Evolutionary conservation across 805 yeast genomes (phyloP).

Genomic region (Trichomonascus vanleenenianus): DNA sequence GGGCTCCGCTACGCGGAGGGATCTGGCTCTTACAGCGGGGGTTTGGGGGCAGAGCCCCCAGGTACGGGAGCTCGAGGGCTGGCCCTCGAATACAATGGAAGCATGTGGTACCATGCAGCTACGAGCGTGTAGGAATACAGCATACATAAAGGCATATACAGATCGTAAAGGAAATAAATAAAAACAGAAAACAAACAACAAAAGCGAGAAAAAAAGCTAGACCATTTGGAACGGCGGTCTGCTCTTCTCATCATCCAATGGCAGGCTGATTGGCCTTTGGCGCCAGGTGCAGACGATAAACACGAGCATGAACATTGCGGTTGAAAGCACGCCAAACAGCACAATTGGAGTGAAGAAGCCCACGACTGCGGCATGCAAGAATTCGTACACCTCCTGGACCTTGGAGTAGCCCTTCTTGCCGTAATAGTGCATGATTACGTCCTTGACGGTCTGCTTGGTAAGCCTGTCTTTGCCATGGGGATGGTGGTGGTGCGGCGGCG

Average conservation of each 20-base stretch:
- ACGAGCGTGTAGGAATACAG: neutral
- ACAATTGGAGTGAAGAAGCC: constrained; percentile 19
- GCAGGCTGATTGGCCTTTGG: neutral
- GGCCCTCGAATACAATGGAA: too few species aligned
- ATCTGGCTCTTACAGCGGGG: too few species aligned
- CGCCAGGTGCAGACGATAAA: constrained; percentile 3
- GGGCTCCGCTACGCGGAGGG: too few species aligned
- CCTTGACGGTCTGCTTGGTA: constrained; percentile 5
- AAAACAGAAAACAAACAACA: neutral
- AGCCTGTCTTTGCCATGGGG: neutral
- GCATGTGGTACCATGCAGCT: too few species aligned
- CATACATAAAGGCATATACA: neutral
- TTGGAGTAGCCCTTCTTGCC: constrained; percentile 12
- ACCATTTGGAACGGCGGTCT: neutral
- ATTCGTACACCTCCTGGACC: constrained; percentile 12
- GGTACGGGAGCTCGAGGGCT: too few species aligned
- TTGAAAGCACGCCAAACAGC: constrained; percentile 13
- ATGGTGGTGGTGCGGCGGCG: neutral
- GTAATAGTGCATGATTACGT: constrained; percentile 25
- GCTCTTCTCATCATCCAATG: neutral
- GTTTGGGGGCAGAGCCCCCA: too few species aligned
- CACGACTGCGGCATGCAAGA: constrained; percentile 12
- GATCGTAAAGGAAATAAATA: neutral
- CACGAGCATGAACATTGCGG: constrained; percentile 12
- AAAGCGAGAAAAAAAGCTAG: neutral